Evolutionary conservation across 202 grass and related monocot genomes (phyloP).

Genomic region (Musa balbisiana): DNA sequence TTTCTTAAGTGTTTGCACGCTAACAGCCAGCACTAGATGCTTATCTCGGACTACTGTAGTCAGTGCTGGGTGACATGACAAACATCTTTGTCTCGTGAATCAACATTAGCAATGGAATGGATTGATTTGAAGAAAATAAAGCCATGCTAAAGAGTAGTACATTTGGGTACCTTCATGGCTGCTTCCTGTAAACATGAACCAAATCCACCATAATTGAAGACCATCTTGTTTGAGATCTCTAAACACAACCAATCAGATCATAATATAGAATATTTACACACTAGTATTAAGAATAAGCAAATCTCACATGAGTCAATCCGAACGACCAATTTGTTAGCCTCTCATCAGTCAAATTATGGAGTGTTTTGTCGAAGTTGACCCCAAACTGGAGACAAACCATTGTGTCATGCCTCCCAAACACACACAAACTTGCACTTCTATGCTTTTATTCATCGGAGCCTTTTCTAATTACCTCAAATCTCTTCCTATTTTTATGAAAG

Average conservation of each 20-base stretch:
- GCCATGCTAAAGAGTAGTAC: background rate
- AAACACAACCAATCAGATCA: too few species aligned
- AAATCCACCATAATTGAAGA: too few species aligned
- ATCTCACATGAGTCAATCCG: background rate
- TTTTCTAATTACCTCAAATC: too few species aligned
- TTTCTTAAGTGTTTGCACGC: background rate
- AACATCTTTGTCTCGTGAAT: background rate
- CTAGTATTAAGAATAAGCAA: too few species aligned
- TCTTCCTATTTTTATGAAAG: too few species aligned
- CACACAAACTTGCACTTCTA: too few species aligned
- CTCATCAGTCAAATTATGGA: too few species aligned
- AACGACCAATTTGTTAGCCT: background rate
- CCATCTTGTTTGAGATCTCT: too few species aligned
- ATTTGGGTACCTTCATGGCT: background rate
- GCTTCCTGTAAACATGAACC: background rate
- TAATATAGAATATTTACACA: too few species aligned
- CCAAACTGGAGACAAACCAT: background rate
- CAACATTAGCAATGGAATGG: background rate
- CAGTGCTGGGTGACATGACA: background rate
- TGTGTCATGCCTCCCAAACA: background rate
- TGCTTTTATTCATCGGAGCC: too few species aligned
- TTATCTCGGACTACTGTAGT: background rate
- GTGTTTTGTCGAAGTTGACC: too few species aligned
- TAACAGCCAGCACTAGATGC: background rate
- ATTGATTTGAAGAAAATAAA: too few species aligned